Conservation (phyloP, 805 yeast genomes). For the Cyberlindnera subsufficiens region DNA sequence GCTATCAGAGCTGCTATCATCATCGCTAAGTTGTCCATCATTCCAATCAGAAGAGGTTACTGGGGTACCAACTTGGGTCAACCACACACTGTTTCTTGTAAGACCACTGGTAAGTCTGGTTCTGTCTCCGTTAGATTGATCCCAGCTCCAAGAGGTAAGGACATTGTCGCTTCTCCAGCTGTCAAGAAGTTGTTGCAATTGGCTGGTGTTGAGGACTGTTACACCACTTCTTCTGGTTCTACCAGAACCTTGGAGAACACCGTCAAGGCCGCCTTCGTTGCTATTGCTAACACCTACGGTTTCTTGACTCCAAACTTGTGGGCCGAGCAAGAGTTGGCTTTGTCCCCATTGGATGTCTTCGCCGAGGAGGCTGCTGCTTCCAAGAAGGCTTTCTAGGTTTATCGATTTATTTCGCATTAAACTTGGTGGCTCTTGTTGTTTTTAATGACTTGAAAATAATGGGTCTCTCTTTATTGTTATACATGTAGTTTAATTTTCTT, state of each 20-base stretch:
- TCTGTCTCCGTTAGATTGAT: slow-evolving; percentile 97
- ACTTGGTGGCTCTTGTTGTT: not conserved
- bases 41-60: slow-evolving; percentile 99
- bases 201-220: slow-evolving; percentile 99
- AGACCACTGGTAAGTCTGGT: slow-evolving; percentile 99
- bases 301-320: slow-evolving; percentile 99
- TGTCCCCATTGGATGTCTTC: slow-evolving; percentile 94
- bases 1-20: slow-evolving; percentile 99
- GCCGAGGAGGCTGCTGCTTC: slow-evolving; percentile 73
- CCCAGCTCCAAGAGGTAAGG: slow-evolving; percentile 99
- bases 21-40: slow-evolving; percentile 97
- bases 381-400: slow-evolving; percentile 40
- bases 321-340: slow-evolving; percentile 76
- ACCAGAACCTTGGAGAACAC: slow-evolving; percentile 99
- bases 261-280: slow-evolving; percentile 98
- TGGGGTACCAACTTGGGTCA: slow-evolving; percentile 99
- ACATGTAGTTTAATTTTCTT: not conserved
- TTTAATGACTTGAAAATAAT: not conserved
- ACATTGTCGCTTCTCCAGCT: slow-evolving; percentile 99
- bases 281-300: slow-evolving; percentile 99
- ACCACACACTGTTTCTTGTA: slow-evolving; percentile 97
- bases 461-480: not conserved
- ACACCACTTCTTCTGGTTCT: slow-evolving; percentile 97
- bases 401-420: not conserved
- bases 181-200: slow-evolving; percentile 98